A percentile compares a stretch with the other conserved stretches of the same genome.
Conservation (phyloP, 306 rosid genomes). For the Vigna angularis region DNA sequence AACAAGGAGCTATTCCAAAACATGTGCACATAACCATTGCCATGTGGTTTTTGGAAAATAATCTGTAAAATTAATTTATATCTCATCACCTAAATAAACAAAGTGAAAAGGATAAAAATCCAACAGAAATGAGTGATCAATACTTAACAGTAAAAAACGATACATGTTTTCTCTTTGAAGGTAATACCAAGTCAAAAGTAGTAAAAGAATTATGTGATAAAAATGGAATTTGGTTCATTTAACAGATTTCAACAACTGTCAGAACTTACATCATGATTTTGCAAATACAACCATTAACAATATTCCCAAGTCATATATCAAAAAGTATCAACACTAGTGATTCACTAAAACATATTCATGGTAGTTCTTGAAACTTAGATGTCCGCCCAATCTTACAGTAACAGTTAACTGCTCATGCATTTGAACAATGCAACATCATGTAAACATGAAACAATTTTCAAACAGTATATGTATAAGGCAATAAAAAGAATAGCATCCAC, state of each 20-base stretch:
- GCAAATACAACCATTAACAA: not conserved
- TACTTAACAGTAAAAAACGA: not conserved
- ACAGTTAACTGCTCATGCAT: not conserved
- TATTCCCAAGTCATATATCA: slow-evolving; percentile 9
- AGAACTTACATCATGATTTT: slow-evolving; percentile 7
- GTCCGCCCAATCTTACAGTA: slow-evolving; percentile 5
- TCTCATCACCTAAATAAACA: not conserved
- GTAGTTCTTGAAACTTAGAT: slow-evolving; percentile 13
- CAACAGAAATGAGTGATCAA: not conserved
- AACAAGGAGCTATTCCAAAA: not conserved
- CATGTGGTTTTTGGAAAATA: not conserved
- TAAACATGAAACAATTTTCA: slow-evolving; percentile 3
- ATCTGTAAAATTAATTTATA: not conserved
- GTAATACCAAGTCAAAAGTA: not conserved
- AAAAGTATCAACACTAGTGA: not conserved
- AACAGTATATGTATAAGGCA: not conserved
- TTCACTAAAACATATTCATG: not conserved
- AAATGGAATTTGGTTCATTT: not conserved
- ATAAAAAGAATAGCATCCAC: slow-evolving; percentile 3
- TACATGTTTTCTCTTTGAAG: not conserved
- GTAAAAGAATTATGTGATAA: not conserved
- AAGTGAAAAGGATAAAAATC: slow-evolving; percentile 3
- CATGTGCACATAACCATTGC: not conserved
- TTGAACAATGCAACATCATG: slow-evolving; percentile 18
- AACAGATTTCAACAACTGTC: slow-evolving; percentile 20